Percentiles rank a stretch among this genome's conserved stretches.
Conservation (phyloP, 2,329 filamentous ascomycete species). For the Capronia americana region DNA sequence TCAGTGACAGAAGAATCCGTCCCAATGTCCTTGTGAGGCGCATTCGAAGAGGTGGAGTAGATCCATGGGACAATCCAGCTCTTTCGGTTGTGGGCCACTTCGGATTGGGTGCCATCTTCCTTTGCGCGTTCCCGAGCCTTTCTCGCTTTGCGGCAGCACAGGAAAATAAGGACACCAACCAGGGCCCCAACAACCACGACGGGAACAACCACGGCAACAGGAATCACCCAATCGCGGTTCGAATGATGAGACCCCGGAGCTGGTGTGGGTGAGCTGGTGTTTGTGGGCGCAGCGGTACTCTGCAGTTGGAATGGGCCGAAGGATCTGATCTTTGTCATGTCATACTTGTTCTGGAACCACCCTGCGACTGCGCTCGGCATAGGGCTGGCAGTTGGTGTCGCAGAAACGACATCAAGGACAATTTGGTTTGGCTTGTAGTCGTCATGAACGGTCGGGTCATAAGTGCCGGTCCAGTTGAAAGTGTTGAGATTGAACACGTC, state of each 20-base stretch:
- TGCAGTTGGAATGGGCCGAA: slow-evolving; percentile 61
- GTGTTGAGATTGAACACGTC: slow-evolving; percentile 53
- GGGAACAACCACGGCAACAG: slow-evolving; percentile 67
- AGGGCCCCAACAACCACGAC: slow-evolving; percentile 63
- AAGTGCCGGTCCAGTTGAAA: slow-evolving; percentile 43
- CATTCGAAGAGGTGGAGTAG: slow-evolving; percentile 11
- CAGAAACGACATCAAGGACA: slow-evolving; percentile 42
- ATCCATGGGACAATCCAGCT: slow-evolving; percentile 26
- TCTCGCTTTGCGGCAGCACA: slow-evolving; percentile 54
- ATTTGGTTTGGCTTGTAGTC: slow-evolving; percentile 39
- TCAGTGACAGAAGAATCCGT: slow-evolving; percentile 30
- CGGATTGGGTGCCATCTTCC: slow-evolving; percentile 1
- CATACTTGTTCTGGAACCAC: slow-evolving; percentile 61
- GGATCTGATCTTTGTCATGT: slow-evolving; percentile 61
- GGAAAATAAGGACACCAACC: slow-evolving; percentile 57
- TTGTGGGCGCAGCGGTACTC: not conserved
- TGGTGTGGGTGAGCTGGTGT: not conserved
- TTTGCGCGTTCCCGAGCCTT: not conserved
- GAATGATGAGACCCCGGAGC: slow-evolving; percentile 2
- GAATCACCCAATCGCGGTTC: slow-evolving; percentile 53
- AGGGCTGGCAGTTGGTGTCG: slow-evolving; percentile 38
- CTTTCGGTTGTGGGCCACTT: slow-evolving; percentile 5
- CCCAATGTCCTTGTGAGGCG: slow-evolving; percentile 19
- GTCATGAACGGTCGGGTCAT: slow-evolving; percentile 41
- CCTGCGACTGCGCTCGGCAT: slow-evolving; percentile 49